Evolutionary conservation across 169 alveolate species (phyloP), one percentile per base, ranked within the genome.

Genomic region (Eimeria praecox): DNA sequence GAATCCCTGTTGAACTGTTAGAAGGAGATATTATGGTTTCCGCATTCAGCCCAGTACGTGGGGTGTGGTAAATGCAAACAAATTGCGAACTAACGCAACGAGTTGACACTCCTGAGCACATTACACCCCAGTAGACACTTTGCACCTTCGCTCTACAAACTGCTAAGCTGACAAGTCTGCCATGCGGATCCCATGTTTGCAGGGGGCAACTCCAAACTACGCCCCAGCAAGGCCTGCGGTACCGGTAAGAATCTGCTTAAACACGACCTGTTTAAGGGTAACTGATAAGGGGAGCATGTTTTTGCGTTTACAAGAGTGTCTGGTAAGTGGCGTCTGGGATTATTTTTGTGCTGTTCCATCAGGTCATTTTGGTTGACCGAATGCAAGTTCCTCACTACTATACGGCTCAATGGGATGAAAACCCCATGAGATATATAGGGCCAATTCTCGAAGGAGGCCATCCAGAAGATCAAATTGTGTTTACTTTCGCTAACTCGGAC

Each of bases 171-270:
- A 14, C 24, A 10, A n/a, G 89, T 27, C 6, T 14, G 9, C 22
- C 66, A 78, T 78, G 62, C 44, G 89, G 69, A 44, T 46, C 89
- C n/a, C 42, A n/a, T 83, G 44, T 22, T 83, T 83, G 91, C 91
- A 83, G 91, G 91, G 91, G 49, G 38, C 91, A 56, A 83, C 91
- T 56, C 91, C 91, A 35, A 83, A 83, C 71, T 83, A 83, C 73
- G 91, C 91, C 54, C 77, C 91, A 52, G 91, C 91, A 22, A 46
- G 91, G 75, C 73, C 46, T 30, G 91, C 69, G 9, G 91, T 83
- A 35, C 91, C 91, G 91, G 91, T 83, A 54, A 83, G 91, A 9
- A 4, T 35, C 40, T 64, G 75, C 35, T 0, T 1, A 64, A 64
- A 69, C 20, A 49, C 44, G n/a, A 69, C 20, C 35, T 12, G 44